These are phyloP conservation scores for Remersonia thermophila DNA, from an alignment of 2,329 filamentous ascomycete species.

Conservation along the genomic window DNA sequence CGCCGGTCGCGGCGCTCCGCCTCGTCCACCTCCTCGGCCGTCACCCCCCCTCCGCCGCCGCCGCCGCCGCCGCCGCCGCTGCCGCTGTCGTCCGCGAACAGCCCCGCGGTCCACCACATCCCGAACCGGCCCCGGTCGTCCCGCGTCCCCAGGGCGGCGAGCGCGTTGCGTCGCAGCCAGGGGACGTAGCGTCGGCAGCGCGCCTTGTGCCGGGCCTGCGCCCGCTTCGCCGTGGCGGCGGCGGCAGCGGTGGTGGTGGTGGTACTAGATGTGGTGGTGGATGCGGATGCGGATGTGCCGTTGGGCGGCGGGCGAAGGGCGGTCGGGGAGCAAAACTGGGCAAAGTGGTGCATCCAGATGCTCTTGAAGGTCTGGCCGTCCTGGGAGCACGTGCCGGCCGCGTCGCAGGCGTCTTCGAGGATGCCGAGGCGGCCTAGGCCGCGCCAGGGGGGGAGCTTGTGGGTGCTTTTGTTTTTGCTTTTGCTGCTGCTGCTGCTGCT, in stretches of 20 bases:
- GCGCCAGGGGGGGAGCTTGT: slow-evolving; percentile 45
- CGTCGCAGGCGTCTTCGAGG: slow-evolving; percentile 75
- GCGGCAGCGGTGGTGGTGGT: background rate
- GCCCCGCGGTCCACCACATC: slow-evolving; percentile 68
- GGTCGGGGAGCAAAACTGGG: slow-evolving; percentile 58
- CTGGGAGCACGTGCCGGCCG: slow-evolving; percentile 61
- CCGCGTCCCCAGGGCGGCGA: slow-evolving; percentile 58
- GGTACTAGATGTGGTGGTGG: background rate
- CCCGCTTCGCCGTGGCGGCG: background rate
- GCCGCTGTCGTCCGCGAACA: slow-evolving; percentile 19
- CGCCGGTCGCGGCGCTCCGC: slow-evolving; percentile 19
- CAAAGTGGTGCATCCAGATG: slow-evolving; percentile 85
- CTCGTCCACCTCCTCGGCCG: slow-evolving; percentile 19
- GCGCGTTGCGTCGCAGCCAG: slow-evolving; percentile 72
- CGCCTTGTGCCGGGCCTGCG: slow-evolving; percentile 34
- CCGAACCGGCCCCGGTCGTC: slow-evolving; percentile 62
- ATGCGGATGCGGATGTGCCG: no score
- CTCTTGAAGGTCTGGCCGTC: slow-evolving; percentile 86
- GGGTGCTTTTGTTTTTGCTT: slow-evolving; percentile 21
- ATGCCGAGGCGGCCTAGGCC: slow-evolving; percentile 70
- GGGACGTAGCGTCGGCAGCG: slow-evolving; percentile 53
- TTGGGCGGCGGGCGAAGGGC: slow-evolving; percentile 24
- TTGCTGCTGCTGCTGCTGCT: no score
- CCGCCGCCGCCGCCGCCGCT: no score
- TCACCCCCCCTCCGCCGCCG: no score